Conservation (phyloP, 768 basidiomycete genomes). For the Sistotremastrum suecicum region DNA sequence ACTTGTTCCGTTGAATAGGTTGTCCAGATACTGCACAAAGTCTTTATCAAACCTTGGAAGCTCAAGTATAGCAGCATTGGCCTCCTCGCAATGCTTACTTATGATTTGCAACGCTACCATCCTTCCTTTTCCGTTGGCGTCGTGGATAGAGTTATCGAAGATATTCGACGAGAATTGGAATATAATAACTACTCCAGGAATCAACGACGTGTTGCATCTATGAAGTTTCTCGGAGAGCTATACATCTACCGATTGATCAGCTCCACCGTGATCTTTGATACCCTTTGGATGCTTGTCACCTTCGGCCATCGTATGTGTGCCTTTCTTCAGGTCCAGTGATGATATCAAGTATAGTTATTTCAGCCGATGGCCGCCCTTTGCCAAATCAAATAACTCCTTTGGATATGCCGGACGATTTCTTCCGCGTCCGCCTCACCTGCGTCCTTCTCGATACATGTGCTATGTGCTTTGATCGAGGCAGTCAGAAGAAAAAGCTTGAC, state of each 20-base stretch:
- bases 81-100: slow-evolving; percentile 85
- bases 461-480: slow-evolving; percentile 93
- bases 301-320: slow-evolving; percentile 85
- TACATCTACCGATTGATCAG: slow-evolving; percentile 92
- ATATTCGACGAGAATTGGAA: slow-evolving; percentile 81
- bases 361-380: slow-evolving; percentile 81
- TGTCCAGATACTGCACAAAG: slow-evolving; percentile 57
- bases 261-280: slow-evolving; percentile 84
- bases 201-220: slow-evolving; percentile 78
- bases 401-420: slow-evolving; percentile 94
- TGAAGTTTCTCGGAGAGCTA: slow-evolving; percentile 93
- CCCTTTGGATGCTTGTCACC: slow-evolving; percentile 84
- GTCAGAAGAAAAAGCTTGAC: slow-evolving; percentile 86
- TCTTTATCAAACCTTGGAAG: slow-evolving; percentile 98
- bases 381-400: slow-evolving; percentile 61
- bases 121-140: slow-evolving; percentile 78
- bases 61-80: slow-evolving; percentile 84
- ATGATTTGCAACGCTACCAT: slow-evolving; percentile 88
- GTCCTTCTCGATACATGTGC: slow-evolving; percentile 90
- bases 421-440: slow-evolving; percentile 84
- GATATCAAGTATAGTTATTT: slow-evolving; percentile 7
- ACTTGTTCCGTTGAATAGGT: slow-evolving; percentile 21
- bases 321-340: not conserved
- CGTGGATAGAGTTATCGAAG: slow-evolving; percentile 91
- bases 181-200: slow-evolving; percentile 92